Base-by-base conservation (phyloP, 1,284 basidiomycete species). In the Cryptococcus wingfieldii region DNA sequence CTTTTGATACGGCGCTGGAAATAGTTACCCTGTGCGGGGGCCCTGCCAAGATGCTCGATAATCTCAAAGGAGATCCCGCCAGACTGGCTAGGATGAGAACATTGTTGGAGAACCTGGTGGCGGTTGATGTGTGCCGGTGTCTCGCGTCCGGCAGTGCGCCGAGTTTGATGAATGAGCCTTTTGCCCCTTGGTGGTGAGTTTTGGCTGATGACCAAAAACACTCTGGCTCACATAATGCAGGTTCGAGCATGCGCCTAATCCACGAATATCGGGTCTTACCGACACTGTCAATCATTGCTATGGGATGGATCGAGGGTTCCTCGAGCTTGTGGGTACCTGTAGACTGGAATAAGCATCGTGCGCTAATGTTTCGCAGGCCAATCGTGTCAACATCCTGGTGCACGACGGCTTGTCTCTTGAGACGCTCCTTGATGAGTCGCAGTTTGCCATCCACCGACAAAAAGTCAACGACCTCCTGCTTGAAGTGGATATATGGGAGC, bases 121-220 rank as follows among this genome's bases (percentile, higher is more conserved):
- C 57, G 8, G 49, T 60, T 18, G 58, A 62, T 53, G 58, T 60
- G 7, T 60, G 53, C 23, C 53, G 47, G 19, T 62, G 61, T 55
- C 28, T 62, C 34, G 58, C 55, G 14, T 39, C 53, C 12, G 58
- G 61, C 6, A 16, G 51, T 4, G 51, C 47, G 16, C 61, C 61
- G 23, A 47, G 49, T 9, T 23, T 62, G 19, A 55, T 62, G 58
- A 47, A 38, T 8, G 61, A 62, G 50, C 50, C 58, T 8, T 62
- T 62, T 37, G 55, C 46, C 9, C 47, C 54, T n/a, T 62, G 61
- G 60, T 62, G 61, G 58, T 60, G 50, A 55, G 61, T 60, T 16
- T 27, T 19, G n/a, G 8, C 23, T 13, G 10, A 8, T 34, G 31
- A 8, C 6, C 10, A 34, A 4, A 28, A 27, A 34, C 28, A 2